Conservation (phyloP, 371 early-diverging fungal genomes). For the Lichtheimia ornata region DNA sequence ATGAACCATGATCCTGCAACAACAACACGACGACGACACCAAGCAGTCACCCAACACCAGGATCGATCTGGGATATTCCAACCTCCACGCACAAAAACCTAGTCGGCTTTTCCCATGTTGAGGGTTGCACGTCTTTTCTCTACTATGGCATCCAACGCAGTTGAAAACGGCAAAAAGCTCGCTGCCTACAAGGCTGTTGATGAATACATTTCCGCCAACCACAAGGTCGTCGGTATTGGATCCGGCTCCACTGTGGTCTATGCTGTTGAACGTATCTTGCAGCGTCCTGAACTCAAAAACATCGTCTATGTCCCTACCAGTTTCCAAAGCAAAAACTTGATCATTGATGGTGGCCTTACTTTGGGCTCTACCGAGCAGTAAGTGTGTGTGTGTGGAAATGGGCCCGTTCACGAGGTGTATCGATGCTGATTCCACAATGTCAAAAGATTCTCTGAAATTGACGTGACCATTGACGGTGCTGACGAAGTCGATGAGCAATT, state of each 20-base stretch:
- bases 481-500: constrained; percentile 85
- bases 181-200: constrained; percentile 85
- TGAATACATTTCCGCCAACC: constrained; percentile 61
- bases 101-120: too few species aligned
- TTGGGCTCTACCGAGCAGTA: constrained; percentile 71
- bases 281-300: constrained; percentile 56
- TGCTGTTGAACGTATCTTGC: constrained; percentile 74
- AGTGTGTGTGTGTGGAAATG: constrained; percentile 12
- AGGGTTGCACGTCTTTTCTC: neutral
- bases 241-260: constrained; percentile 89
- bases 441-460: constrained; percentile 62
- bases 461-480: constrained; percentile 91
- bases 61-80: too few species aligned
- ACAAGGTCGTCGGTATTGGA: constrained; percentile 82
- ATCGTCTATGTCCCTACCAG: constrained; percentile 86
- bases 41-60: too few species aligned
- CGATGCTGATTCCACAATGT: neutral
- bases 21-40: too few species aligned
- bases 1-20: too few species aligned
- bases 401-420: too few species aligned
- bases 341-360: constrained; percentile 62
- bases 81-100: neutral
- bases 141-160: constrained; percentile 14
- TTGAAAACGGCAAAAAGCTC: constrained; percentile 61
- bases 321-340: constrained; percentile 82